Percentiles rank a stretch among this genome's conserved stretches.
Conservation (phyloP, 768 basidiomycete genomes). For the Pleurotus citrinopileatus region DNA sequence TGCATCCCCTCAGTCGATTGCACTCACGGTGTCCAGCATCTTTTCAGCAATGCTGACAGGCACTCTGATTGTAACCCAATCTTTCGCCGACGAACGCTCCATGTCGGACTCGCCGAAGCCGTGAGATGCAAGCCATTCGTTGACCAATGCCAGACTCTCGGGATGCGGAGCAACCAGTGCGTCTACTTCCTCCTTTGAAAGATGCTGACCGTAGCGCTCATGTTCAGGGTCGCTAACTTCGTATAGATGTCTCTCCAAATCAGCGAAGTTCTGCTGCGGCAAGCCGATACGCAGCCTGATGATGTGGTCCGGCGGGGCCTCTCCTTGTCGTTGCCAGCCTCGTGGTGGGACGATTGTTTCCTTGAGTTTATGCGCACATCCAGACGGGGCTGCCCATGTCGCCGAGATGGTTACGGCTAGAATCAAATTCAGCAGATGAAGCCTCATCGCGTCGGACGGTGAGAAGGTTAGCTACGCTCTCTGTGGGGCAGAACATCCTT, state of each 20-base stretch:
- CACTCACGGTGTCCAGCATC: conserved; percentile 64
- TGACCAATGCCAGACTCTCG: conserved; percentile 49
- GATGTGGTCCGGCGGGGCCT: conserved; percentile 40
- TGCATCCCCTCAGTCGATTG: background rate
- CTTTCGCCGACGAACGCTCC: conserved; percentile 58
- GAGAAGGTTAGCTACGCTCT: background rate
- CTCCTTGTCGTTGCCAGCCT: conserved; percentile 43
- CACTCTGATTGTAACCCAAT: conserved; percentile 64
- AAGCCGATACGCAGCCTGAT: conserved; percentile 59
- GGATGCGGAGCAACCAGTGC: conserved; percentile 55
- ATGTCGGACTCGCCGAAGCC: conserved; percentile 48
- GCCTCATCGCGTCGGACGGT: background rate
- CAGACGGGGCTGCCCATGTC: conserved; percentile 1
- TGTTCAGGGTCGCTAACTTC: conserved; percentile 60
- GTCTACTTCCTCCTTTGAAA: conserved; percentile 68
- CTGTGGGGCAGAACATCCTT: background rate
- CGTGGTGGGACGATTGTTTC: conserved; percentile 43
- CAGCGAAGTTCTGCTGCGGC: conserved; percentile 46
- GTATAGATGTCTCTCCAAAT: conserved; percentile 49
- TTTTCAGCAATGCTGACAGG: conserved; percentile 60
- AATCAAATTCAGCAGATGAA: background rate
- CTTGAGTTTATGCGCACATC: conserved; percentile 33
- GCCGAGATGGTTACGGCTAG: background rate
- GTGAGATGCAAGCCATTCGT: conserved; percentile 59
- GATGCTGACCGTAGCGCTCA: conserved; percentile 48